These are phyloP conservation scores for Rickenella mellea DNA, from an alignment of 768 basidiomycete species.

Conservation along the genomic window DNA sequence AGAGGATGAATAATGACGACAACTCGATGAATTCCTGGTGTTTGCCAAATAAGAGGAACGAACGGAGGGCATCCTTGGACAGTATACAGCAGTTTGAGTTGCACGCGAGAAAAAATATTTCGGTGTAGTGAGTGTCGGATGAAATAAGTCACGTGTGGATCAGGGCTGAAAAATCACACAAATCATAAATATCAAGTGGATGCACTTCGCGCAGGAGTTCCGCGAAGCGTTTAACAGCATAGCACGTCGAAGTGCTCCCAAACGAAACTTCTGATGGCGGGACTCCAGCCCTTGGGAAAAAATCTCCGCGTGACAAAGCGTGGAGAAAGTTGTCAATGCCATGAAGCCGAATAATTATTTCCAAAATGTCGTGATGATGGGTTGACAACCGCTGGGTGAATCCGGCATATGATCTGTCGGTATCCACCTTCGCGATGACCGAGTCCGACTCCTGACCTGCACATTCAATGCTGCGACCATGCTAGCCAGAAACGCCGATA, in stretches of 20 bases:
- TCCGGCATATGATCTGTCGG: conserved; percentile 53
- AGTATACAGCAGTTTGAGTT: conserved; percentile 25
- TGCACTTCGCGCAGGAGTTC: conserved; percentile 14
- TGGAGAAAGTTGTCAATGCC: conserved; percentile 35
- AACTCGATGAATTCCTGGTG: conserved; percentile 27
- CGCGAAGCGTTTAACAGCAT: conserved; percentile 17
- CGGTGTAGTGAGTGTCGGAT: conserved; percentile 50
- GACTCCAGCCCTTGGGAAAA: conserved; percentile 1
- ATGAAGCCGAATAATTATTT: conserved; percentile 21
- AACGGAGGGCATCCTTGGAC: conserved; percentile 43
- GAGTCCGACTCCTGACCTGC: conserved; percentile 26
- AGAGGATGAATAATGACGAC: conserved; percentile 32
- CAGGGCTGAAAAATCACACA: too few relatives aligned
- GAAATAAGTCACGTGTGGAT: conserved; percentile 29
- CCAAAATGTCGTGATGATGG: conserved; percentile 31
- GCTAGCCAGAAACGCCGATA: conserved; percentile 28
- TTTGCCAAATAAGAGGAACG: conserved; percentile 42
- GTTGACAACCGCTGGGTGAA: conserved; percentile 42
- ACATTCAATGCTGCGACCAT: conserved; percentile 18
- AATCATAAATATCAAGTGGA: conserved; percentile 30
- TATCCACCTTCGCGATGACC: conserved; percentile 45
- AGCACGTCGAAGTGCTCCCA: conserved; percentile 17
- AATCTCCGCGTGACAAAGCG: background rate
- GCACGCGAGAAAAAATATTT: conserved; percentile 51
- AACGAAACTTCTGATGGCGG: conserved; percentile 7